Conservation (phyloP, 805 yeast genomes). For the Saccharomycopsis fodiens region DNA sequence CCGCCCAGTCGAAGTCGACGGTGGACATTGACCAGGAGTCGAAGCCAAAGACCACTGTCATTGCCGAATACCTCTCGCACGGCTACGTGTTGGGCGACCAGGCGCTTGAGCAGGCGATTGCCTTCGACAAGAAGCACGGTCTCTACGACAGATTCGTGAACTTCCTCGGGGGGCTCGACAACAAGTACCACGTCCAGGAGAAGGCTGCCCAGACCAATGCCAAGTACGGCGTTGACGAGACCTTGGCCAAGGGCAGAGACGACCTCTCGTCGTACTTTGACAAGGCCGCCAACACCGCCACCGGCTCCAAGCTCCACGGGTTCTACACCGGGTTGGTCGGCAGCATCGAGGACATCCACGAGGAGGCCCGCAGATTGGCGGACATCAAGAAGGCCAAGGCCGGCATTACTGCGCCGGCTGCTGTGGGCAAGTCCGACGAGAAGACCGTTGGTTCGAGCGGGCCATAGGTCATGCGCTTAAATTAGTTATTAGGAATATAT, state of each 20-base stretch:
- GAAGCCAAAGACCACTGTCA: conserved; percentile 66
- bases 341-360: conserved; percentile 59
- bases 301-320: conserved; percentile 52
- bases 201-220: conserved; percentile 35
- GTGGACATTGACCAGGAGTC: conserved; percentile 62
- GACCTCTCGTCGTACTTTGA: conserved; percentile 32
- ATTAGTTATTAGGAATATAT: too few species aligned
- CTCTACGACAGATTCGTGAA: conserved; percentile 45
- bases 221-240: conserved; percentile 27
- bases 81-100: conserved; percentile 65
- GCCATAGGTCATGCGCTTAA: too few species aligned
- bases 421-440: too few species aligned
- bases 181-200: conserved; percentile 52
- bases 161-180: conserved; percentile 49
- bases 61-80: conserved; percentile 69
- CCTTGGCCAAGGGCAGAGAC: conserved; percentile 33
- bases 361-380: conserved; percentile 66
- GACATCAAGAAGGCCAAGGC: conserved; percentile 35
- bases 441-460: too few species aligned
- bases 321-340: conserved; percentile 50
- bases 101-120: conserved; percentile 51
- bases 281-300: conserved; percentile 29
- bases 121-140: conserved; percentile 60
- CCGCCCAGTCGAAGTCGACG: conserved; percentile 16
- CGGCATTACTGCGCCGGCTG: background rate